Percentiles rank a stretch among this genome's conserved stretches.
phyloP scores from a whole-genome alignment of 306 rosid species.

The Senna tora region DNA sequence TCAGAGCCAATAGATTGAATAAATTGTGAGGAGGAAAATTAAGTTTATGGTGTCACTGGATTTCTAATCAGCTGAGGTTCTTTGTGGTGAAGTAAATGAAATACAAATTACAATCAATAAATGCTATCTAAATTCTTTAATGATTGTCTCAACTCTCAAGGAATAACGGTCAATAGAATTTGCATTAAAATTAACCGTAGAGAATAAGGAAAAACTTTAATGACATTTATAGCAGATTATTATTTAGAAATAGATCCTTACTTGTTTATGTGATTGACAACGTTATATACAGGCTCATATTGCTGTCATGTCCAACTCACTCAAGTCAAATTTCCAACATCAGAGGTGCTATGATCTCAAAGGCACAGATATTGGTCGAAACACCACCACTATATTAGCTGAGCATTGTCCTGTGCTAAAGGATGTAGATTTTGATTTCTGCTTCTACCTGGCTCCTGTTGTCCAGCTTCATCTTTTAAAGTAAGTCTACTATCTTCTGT shows the following conservation, averaged over 20 bases:
- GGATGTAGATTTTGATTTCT: slow-evolving; percentile 52
- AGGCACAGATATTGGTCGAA: slow-evolving; percentile 48
- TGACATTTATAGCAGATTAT: background rate
- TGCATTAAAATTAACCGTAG: background rate
- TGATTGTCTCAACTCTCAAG: background rate
- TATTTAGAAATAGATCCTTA: background rate
- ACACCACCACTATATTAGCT: background rate
- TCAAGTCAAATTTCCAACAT: slow-evolving; percentile 34
- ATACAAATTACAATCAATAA: background rate
- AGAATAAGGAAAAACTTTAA: background rate
- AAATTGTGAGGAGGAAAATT: background rate
- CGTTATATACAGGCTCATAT: slow-evolving; percentile 46
- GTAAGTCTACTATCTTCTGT: slow-evolving; percentile 38
- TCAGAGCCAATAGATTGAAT: background rate
- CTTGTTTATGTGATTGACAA: background rate
- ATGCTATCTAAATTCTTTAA: background rate
- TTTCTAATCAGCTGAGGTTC: background rate
- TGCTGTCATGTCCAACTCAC: slow-evolving; percentile 33
- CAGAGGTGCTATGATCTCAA: slow-evolving; percentile 48
- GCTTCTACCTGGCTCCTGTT: slow-evolving; percentile 48
- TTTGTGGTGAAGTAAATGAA: background rate
- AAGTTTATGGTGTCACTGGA: background rate
- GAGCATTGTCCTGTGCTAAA: slow-evolving; percentile 36
- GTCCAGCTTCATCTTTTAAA: slow-evolving; percentile 39
- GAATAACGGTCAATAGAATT: background rate